Evolutionary conservation across 1,139 yeast genomes (phyloP).

Genomic region (Pichia sp.): DNA sequence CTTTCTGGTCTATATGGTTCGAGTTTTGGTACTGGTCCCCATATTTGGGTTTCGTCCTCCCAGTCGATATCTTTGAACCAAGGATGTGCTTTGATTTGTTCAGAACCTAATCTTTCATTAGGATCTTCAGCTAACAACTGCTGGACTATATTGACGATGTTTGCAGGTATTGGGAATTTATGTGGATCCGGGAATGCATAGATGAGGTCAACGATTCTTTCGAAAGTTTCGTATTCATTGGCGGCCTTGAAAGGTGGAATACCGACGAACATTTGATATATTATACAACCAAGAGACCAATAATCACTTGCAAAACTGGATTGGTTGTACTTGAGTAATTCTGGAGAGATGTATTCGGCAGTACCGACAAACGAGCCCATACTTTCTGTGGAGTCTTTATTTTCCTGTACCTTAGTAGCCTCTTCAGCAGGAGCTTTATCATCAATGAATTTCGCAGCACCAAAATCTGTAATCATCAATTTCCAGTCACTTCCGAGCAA

Average conservation of each 20-base stretch:
- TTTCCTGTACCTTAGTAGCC: not conserved
- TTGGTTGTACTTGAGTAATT: conserved; percentile 61
- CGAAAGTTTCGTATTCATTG: conserved; percentile 73
- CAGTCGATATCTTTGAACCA: conserved; percentile 74
- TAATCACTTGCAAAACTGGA: conserved; percentile 76
- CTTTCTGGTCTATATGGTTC: conserved; percentile 58
- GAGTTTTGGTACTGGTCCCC: conserved; percentile 79
- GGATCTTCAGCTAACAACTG: conserved; percentile 62
- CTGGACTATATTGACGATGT: conserved; percentile 51
- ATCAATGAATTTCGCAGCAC: conserved; percentile 62
- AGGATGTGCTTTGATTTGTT: conserved; percentile 64
- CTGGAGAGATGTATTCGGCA: conserved; percentile 71
- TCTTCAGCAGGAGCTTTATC: not conserved
- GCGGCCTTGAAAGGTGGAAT: conserved; percentile 79
- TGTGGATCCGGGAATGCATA: conserved; percentile 52
- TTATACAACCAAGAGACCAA: conserved; percentile 82
- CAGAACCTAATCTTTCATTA: conserved; percentile 56
- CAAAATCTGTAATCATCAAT: conserved; percentile 77
- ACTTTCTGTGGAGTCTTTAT: conserved; percentile 35
- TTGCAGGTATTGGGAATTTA: conserved; percentile 39
- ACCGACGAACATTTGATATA: conserved; percentile 75
- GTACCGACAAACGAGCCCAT: conserved; percentile 84
- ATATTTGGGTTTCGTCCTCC: conserved; percentile 59
- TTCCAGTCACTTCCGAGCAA: conserved; percentile 62
- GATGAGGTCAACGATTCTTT: conserved; percentile 60